These are phyloP conservation scores for Phytophthora citrophthora DNA, from an alignment of 352 stramenopile species.

Conservation along the genomic window DNA sequence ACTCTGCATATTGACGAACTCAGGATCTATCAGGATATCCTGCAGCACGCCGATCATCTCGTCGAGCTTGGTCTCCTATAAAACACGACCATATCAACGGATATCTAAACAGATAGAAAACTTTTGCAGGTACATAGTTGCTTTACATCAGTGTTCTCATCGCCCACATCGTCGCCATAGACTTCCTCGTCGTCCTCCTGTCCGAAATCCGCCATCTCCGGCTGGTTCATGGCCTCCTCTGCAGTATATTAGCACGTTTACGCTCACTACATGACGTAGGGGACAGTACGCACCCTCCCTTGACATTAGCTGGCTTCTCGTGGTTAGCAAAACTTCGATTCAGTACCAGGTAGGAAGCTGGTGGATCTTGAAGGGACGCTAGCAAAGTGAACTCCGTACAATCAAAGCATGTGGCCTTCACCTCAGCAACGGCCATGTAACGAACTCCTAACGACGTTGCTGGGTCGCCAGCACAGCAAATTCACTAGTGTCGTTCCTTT, in stretches of 20 bases:
- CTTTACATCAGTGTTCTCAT: constrained; percentile 69
- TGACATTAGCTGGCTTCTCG: constrained; percentile 22
- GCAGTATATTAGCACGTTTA: constrained; percentile 8
- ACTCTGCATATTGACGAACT: constrained; percentile 81
- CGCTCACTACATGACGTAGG: not conserved
- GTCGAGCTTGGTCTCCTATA: constrained; percentile 74
- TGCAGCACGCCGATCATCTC: constrained; percentile 83
- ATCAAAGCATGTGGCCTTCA: constrained; percentile 1
- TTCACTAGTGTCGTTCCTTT: constrained; percentile 19
- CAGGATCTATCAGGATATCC: constrained; percentile 78
- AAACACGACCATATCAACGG: not conserved
- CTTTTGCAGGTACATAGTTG: not conserved
- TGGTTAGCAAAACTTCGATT: not conserved
- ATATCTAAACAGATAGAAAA: not conserved
- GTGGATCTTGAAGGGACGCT: constrained; percentile 30
- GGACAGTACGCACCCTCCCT: constrained; percentile 13
- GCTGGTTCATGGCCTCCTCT: constrained; percentile 45
- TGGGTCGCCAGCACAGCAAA: too few relatives aligned
- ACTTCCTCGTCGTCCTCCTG: constrained; percentile 61
- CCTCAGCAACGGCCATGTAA: constrained; percentile 14
- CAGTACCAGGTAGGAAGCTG: not conserved
- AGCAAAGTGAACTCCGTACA: not conserved
- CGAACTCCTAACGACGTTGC: constrained; percentile 2
- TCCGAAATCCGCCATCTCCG: constrained; percentile 54
- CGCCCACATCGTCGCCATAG: constrained; percentile 63